A percentile compares a stretch with the other conserved stretches of the same genome.
phyloP scores from a whole-genome alignment of 106 monocot genomes.

The Narthecium ossifragum region DNA sequence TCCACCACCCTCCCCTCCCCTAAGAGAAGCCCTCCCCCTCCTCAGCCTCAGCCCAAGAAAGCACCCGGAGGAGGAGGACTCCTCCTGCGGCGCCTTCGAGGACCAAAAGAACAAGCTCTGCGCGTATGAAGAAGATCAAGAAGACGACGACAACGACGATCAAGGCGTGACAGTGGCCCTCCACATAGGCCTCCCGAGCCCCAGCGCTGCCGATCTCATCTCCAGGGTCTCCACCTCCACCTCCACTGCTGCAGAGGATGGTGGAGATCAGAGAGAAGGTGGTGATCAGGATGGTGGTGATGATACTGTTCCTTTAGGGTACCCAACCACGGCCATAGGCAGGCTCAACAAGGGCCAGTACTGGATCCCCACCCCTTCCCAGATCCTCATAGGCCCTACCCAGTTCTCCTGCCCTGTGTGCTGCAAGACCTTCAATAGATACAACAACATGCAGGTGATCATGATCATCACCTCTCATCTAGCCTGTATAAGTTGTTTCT shows the following conservation, averaged over 20 bases:
- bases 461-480: no score
- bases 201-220: slow-evolving; percentile 9
- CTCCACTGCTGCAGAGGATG: background rate
- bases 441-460: slow-evolving; percentile 19
- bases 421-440: slow-evolving; percentile 14
- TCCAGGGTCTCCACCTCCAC: background rate
- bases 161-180: slow-evolving; percentile 24
- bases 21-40: slow-evolving; percentile 17
- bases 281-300: background rate
- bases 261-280: background rate
- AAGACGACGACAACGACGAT: background rate
- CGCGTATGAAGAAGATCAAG: background rate
- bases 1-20: slow-evolving; percentile 23
- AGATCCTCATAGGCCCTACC: slow-evolving; percentile 15
- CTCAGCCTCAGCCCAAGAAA: slow-evolving; percentile 20
- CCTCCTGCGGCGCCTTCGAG: background rate
- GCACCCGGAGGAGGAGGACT: background rate
- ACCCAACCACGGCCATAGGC: slow-evolving; percentile 1
- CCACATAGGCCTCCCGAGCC: slow-evolving; percentile 27
- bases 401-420: slow-evolving; percentile 12
- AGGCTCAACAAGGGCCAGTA: slow-evolving; percentile 10
- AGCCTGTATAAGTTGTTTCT: no score
- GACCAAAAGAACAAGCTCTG: background rate
- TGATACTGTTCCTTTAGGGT: slow-evolving; percentile 5
- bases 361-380: slow-evolving; percentile 10